Base-by-base conservation (phyloP, 139 green algal species). In the Ostreobium quekettii region DNA sequence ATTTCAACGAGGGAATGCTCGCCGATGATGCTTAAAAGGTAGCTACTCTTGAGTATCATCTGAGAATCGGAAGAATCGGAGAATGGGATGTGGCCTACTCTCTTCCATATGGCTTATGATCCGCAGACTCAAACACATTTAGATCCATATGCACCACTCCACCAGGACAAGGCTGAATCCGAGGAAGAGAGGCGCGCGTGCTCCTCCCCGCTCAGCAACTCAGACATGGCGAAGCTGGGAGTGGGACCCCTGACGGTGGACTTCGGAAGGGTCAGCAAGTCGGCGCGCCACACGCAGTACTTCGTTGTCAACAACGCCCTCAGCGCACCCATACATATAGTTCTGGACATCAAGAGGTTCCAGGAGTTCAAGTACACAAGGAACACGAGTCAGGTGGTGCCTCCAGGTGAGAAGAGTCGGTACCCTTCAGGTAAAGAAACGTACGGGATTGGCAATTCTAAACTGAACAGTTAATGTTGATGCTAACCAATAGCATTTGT, bases 271-370 rank as follows among this genome's bases (percentile, higher is more conserved):
- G 58, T 80, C 35, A 80, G 56, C 22, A 65, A 47, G 1, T 63
- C 63, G 32, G 53, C 60, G 64, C 53, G 46, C 48, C 75, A 76
- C 53, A 73, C 37, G 0, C 72, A 73, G 28, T 64, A 83, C 70
- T 64, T 90, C 31, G 53, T 84, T 28, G 67, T 92, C 0, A 77
- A 75, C 57, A 92, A 92, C 79, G 57, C 76, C 35, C 71, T 88
- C 32, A 36, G 64, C 4, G n/a, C 28, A 4, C 35, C 59, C 30
- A 74, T 92, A 19, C 79, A 89, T 33, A 74, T 92, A 11, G 76
- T 86, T 24, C 70, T 90, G 48, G 77, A 86, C 60, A 48, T 78
- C 15, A 68, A 70, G 30, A 32, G 35, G 24, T 2, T 81, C n/a
- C 48, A 64, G 15, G 76, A 80, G 60, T 65, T 85, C 11, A 74